Base-by-base conservation (phyloP, 83 land plant genomes). In the Diphasiastrum complanatum region DNA sequence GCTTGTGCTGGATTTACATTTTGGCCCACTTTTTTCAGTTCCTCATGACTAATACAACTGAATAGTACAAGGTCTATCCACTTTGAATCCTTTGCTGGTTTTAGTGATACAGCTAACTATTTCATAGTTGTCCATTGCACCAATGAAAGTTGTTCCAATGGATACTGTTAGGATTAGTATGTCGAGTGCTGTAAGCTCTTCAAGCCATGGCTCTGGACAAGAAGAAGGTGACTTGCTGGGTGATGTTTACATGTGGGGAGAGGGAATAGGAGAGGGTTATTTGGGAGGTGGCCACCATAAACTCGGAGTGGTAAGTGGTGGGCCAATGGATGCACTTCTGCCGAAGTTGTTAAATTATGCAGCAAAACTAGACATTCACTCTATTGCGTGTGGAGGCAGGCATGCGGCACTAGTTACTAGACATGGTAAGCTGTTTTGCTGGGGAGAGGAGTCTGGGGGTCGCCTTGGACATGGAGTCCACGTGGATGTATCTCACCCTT, bases 401-500 rank as follows among this genome's bases (percentile, higher is more conserved):
- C 99, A 93, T 77, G 96, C 89, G 28, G 84, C 80, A 19, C 64
- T 93, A 47, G 92, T 89, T 30, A 93, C 96, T 0, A 86, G 75
- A 67, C 88, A 89, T 60, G 99, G 99, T 5, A 96, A 85, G 71
- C 74, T 83, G 31, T 93, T 81, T 51, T 81, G 79, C 45, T 93
- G 99, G 99, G 99, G 99, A 26, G 92, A 93, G 63, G 99, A 86
- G 63, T 72, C 80, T 5, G 92, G 99, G 22, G 96, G 99, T 5
- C 78, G 99, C 71, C 89, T 91, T 67, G 96, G 99, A 6, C 99
- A 93, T 74, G 99, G 96, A 33, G 79, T 79, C 20, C 89, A 89
- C 53, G 70, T 76, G 8, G 91, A 93, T 77, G 78, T 83, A 51
- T 63, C 89, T 1, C 85, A 93, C 23, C 99, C 99, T 41, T 79